Conservation (phyloP, 768 basidiomycete genomes). For the Aureoboletus auriporus region DNA sequence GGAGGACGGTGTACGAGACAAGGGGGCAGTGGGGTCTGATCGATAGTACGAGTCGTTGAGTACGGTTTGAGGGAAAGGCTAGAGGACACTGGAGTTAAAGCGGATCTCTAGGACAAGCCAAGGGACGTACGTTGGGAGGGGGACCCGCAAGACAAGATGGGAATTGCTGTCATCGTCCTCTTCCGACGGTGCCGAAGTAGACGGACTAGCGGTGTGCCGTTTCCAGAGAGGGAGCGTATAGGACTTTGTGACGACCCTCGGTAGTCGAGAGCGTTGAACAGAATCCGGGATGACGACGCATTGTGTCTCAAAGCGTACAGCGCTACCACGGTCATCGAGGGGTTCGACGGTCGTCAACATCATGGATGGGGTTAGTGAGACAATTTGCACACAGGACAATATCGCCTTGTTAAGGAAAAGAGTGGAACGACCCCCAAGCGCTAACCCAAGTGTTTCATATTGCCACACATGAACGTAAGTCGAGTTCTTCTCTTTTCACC, state of each 20-base stretch:
- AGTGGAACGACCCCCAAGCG: too few species aligned
- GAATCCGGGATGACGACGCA: slow-evolving; percentile 73
- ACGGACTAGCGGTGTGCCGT: slow-evolving; percentile 24
- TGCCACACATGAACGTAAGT: too few species aligned
- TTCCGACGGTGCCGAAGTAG: slow-evolving; percentile 21
- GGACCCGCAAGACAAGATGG: slow-evolving; percentile 52
- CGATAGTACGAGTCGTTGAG: slow-evolving; percentile 36
- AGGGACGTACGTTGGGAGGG: slow-evolving; percentile 53
- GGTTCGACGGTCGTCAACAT: slow-evolving; percentile 15
- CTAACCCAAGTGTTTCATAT: too few species aligned
- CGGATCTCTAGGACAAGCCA: background rate
- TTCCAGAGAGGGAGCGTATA: slow-evolving; percentile 71
- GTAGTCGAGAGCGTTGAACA: slow-evolving; percentile 36
- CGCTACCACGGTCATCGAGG: slow-evolving; percentile 21
- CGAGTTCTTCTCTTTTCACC: too few species aligned
- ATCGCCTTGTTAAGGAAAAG: too few species aligned
- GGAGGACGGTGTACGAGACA: slow-evolving; percentile 51
- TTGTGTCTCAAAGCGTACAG: slow-evolving; percentile 68
- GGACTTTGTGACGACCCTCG: slow-evolving; percentile 57
- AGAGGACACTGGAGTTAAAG: background rate
- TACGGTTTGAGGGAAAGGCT: slow-evolving; percentile 43
- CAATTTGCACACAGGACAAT: too few species aligned
- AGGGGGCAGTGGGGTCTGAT: slow-evolving; percentile 40
- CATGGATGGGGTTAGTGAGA: background rate
- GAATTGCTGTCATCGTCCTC: slow-evolving; percentile 35